Evolutionary conservation across 1,284 basidiomycete genomes (phyloP).

Genomic region (Cutaneotrichosporon mucoides): DNA sequence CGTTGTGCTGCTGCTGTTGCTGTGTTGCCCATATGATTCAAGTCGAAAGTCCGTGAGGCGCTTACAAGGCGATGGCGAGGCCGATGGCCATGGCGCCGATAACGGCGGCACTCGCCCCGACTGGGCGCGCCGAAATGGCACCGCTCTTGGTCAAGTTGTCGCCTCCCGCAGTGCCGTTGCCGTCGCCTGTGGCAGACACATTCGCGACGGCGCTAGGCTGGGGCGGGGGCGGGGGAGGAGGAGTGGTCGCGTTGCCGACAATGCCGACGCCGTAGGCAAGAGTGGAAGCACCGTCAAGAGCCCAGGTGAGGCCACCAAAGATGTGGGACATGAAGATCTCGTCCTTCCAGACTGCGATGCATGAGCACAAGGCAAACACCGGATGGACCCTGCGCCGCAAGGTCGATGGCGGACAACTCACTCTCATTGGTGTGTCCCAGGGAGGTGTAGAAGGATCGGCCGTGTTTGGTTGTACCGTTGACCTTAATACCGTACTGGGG

Average conservation of each 20-base stretch:
- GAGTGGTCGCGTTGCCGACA: conserved; percentile 36
- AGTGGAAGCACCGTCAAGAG: conserved; percentile 55
- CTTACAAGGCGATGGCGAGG: conserved; percentile 1
- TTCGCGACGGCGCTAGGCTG: not conserved
- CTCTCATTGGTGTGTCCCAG: conserved; percentile 68
- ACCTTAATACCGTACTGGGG: conserved; percentile 11
- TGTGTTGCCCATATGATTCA: not conserved
- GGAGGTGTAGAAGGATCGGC: conserved; percentile 76
- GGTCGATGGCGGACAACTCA: conserved; percentile 4
- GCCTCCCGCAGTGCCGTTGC: not conserved
- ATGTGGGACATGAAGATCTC: conserved; percentile 64
- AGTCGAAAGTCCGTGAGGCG: not conserved
- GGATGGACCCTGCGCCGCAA: too few relatives aligned
- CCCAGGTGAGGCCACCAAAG: conserved; percentile 68
- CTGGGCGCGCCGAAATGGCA: not conserved
- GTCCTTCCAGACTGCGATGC: conserved; percentile 51
- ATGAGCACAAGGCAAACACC: too few relatives aligned
- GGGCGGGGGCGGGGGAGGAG: conserved; percentile 3
- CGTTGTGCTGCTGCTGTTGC: not conserved
- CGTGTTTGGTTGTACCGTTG: conserved; percentile 51
- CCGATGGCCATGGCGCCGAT: not conserved
- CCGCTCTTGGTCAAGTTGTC: not conserved
- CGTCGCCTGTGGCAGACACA: not conserved
- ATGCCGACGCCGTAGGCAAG: conserved; percentile 40
- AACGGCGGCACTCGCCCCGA: not conserved